Percentiles rank a stretch among this genome's conserved stretches.
Evolutionary conservation across 2,329 filamentous ascomycete genomes (phyloP).

Genomic region (Xylariaceae sp.): DNA sequence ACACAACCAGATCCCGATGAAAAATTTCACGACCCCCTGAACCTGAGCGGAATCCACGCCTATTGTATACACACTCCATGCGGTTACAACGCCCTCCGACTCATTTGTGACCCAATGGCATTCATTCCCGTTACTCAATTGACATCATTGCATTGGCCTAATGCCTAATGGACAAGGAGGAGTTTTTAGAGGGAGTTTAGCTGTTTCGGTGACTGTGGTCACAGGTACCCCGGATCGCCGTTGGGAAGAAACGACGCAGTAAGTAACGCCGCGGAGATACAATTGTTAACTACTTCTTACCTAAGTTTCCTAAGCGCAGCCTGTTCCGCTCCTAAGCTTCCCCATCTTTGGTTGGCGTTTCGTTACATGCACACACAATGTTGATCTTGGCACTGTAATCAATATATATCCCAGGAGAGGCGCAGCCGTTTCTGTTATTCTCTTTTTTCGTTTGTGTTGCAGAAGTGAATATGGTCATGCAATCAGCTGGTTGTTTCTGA

Average conservation of each 20-base stretch:
- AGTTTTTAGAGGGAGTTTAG: no score
- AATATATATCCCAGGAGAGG: background rate
- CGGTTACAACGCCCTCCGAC: background rate
- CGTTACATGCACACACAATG: no score
- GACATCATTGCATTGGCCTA: background rate
- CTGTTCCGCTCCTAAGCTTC: background rate
- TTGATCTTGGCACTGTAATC: background rate
- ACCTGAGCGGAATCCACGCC: background rate
- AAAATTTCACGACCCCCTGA: background rate
- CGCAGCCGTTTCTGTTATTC: background rate
- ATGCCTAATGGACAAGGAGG: no score
- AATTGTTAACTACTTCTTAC: background rate
- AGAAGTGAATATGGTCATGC: background rate
- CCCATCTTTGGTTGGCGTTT: background rate
- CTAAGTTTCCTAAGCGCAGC: background rate
- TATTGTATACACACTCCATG: background rate
- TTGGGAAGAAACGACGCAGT: background rate
- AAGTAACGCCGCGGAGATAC: background rate
- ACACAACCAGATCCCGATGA: background rate
- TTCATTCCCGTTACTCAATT: constrained; percentile 22
- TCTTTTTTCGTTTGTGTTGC: background rate
- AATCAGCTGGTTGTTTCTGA: background rate
- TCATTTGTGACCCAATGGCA: background rate
- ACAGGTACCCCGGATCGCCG: background rate
- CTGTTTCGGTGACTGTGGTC: no score